Evolutionary conservation across 441 rosid species (phyloP).

Genomic region (Erodium trifolium): DNA sequence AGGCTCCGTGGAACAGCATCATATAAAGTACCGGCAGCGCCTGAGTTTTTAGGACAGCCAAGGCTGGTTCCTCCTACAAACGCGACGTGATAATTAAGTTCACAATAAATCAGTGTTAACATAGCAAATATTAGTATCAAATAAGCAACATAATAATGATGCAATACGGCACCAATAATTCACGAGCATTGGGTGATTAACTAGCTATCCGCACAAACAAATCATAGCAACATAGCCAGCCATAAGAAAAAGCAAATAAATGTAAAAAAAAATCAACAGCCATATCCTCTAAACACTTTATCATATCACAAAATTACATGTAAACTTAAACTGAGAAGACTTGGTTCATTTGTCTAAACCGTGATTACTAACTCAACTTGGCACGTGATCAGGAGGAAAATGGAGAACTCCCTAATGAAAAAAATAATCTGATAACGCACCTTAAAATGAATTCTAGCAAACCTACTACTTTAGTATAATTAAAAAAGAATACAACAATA

Average conservation of each 20-base stretch:
- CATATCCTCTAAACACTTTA: not conserved
- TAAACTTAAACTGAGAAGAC: not conserved
- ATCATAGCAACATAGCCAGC: not conserved
- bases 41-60: conserved; percentile 83
- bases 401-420: too few species aligned
- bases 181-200: not conserved
- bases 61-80: conserved; percentile 71
- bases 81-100: not conserved
- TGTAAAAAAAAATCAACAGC: not conserved
- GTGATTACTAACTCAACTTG: too few species aligned
- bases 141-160: conserved; percentile 2
- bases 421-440: not conserved
- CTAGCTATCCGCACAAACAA: not conserved
- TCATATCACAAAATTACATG: conserved; percentile 1
- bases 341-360: not conserved
- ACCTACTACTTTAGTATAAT: too few species aligned
- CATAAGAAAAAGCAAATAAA: conserved; percentile 1
- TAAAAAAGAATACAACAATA: not conserved
- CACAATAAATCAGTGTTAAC: conserved; percentile 12
- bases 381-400: too few species aligned
- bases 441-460: too few species aligned
- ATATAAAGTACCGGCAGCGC: conserved; percentile 92
- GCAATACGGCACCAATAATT: not conserved
- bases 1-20: conserved; percentile 97
- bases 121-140: conserved; percentile 5